Conservation (phyloP, 192 early-diverging fungal species). For the Coemansia nantahalensis region DNA sequence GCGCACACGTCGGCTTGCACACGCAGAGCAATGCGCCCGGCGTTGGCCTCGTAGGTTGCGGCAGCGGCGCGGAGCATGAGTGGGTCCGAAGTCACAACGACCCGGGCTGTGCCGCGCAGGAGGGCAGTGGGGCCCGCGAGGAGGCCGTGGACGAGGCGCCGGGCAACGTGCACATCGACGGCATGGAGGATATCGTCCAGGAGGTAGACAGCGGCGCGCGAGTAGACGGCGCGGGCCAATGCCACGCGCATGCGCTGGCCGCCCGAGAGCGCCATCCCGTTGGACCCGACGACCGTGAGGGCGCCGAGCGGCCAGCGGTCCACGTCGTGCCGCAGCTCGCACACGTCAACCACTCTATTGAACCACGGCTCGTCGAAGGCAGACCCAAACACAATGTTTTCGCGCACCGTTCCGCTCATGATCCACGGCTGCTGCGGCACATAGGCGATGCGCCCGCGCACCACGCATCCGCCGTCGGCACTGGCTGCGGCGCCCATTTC, state of each 20-base stretch:
- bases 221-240: slow-evolving; percentile 70
- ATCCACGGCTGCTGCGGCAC: slow-evolving; percentile 49
- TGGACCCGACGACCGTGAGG: slow-evolving; percentile 56
- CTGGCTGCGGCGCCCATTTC: slow-evolving; percentile 56
- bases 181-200: slow-evolving; percentile 54
- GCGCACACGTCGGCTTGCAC: no score
- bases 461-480: neutral
- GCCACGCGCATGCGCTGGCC: slow-evolving; percentile 50
- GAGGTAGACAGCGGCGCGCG: slow-evolving; percentile 77
- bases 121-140: neutral
- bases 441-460: slow-evolving; percentile 1
- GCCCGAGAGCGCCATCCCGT: slow-evolving; percentile 58
- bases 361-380: slow-evolving; percentile 32
- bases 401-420: slow-evolving; percentile 43
- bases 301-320: slow-evolving; percentile 29
- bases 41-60: no score
- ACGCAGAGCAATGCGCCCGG: no score
- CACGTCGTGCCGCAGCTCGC: slow-evolving; percentile 35
- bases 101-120: neutral
- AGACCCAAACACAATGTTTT: slow-evolving; percentile 45
- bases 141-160: slow-evolving; percentile 70
- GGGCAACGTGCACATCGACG: slow-evolving; percentile 68
- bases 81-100: neutral
- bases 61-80: slow-evolving; percentile 31
- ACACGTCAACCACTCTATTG: slow-evolving; percentile 4